Conservation (phyloP, 2,329 filamentous ascomycete genomes). For the Aspergillus unguis region DNA sequence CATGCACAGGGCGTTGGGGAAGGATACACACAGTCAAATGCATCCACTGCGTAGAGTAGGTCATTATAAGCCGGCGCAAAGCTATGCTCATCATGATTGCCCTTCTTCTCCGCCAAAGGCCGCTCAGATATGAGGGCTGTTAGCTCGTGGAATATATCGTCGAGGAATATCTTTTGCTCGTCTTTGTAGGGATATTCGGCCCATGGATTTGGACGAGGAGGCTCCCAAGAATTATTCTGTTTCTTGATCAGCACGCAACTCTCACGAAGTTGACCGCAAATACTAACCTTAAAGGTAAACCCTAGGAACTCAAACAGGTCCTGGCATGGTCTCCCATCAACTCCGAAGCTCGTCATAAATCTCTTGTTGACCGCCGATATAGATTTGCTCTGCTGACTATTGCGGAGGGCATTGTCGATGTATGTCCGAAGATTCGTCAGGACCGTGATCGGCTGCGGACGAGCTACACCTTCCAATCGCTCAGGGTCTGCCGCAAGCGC, state of each 20-base stretch:
- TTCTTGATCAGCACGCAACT: constrained; percentile 1
- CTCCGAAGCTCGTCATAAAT: constrained; percentile 61
- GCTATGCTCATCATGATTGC: constrained; percentile 28
- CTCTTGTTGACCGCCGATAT: constrained; percentile 62
- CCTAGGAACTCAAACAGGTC: constrained; percentile 57
- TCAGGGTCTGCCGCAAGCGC: constrained; percentile 52
- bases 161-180: constrained; percentile 48
- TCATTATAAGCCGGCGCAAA: constrained; percentile 37
- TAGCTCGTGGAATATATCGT: constrained; percentile 60
- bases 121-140: constrained; percentile 49
- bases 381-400: constrained; percentile 48
- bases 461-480: constrained; percentile 51
- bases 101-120: constrained; percentile 39
- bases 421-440: constrained; percentile 59
- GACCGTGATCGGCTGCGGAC: constrained; percentile 53
- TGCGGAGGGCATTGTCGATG: constrained; percentile 55
- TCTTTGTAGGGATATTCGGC: constrained; percentile 40
- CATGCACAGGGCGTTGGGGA: too few species aligned
- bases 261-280: background rate
- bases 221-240: constrained; percentile 42
- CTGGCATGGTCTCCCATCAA: constrained; percentile 53
- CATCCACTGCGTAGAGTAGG: constrained; percentile 38
- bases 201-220: constrained; percentile 36
- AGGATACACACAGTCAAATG: constrained; percentile 31
- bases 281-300: constrained; percentile 50